Evolutionary conservation across 1,284 basidiomycete species (phyloP).

Genomic region (Ceratobasidium papillatum): DNA sequence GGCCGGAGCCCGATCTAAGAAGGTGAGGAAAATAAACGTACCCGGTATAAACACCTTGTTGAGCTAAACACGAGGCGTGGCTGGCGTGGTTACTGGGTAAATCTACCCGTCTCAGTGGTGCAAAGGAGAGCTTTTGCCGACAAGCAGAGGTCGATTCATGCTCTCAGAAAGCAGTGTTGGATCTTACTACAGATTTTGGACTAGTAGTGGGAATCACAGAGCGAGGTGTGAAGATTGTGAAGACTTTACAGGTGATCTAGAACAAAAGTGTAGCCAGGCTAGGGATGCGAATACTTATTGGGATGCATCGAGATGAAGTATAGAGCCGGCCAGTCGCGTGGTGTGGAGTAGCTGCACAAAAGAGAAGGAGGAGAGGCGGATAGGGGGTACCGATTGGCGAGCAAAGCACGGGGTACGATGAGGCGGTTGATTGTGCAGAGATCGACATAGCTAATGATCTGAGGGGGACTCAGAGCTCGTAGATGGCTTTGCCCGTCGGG

Average conservation of each 20-base stretch:
- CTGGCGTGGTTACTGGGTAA: background rate
- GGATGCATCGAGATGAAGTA: slow-evolving; percentile 30
- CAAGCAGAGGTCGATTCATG: background rate
- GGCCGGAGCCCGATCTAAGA: slow-evolving; percentile 39
- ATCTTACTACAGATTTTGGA: slow-evolving; percentile 1
- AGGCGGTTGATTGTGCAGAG: slow-evolving; percentile 40
- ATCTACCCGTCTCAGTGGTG: background rate
- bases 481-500: slow-evolving; percentile 44
- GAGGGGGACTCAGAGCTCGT: slow-evolving; percentile 32
- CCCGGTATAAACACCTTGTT: slow-evolving; percentile 24
- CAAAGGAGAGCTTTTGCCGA: background rate
- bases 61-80: slow-evolving; percentile 29
- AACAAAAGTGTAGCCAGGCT: slow-evolving; percentile 30
- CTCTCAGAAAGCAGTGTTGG: background rate
- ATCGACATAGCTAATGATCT: slow-evolving; percentile 44
- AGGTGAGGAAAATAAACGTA: slow-evolving; percentile 35
- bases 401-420: slow-evolving; percentile 36
- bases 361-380: slow-evolving; percentile 15
- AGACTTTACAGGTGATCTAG: slow-evolving; percentile 35
- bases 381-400: slow-evolving; percentile 34
- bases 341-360: slow-evolving; percentile 28
- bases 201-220: slow-evolving; percentile 48
- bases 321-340: slow-evolving; percentile 12
- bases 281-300: slow-evolving; percentile 33
- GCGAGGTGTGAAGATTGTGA: slow-evolving; percentile 48